Percentiles rank a stretch among this genome's conserved stretches.
Conservation (phyloP, 768 basidiomycete species). For the Podaxis sp. region DNA sequence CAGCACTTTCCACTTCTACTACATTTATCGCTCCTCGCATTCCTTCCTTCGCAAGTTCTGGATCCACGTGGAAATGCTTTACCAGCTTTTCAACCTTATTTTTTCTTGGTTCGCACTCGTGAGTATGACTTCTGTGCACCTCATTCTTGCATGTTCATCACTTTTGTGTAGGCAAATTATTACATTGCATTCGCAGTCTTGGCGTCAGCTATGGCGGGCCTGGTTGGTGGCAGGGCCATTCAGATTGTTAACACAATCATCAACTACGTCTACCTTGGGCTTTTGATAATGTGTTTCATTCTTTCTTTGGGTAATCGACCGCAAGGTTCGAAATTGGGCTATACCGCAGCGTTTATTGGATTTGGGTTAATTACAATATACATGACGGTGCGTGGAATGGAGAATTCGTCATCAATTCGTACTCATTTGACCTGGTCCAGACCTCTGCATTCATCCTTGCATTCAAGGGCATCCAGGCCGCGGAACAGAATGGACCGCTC, state of each 20-base stretch:
- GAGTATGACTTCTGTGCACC: conserved; percentile 23
- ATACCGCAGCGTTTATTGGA: conserved; percentile 81
- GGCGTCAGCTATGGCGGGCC: conserved; percentile 70
- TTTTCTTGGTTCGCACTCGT: conserved; percentile 92
- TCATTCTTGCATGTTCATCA: background rate
- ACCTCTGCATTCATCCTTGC: conserved; percentile 80
- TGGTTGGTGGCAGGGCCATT: conserved; percentile 49
- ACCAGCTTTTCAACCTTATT: conserved; percentile 86
- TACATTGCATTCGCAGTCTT: conserved; percentile 88
- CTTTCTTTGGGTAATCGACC: conserved; percentile 89
- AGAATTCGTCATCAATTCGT: background rate
- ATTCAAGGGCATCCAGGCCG: conserved; percentile 73
- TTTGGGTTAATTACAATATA: conserved; percentile 93
- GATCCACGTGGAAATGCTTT: conserved; percentile 93
- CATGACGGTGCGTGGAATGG: conserved; percentile 70
- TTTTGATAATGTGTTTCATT: conserved; percentile 86
- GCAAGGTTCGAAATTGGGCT: conserved; percentile 86
- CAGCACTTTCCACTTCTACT: conserved; percentile 89
- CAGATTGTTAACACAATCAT: conserved; percentile 74
- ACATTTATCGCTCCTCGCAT: conserved; percentile 91
- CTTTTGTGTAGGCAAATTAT: conserved; percentile 68
- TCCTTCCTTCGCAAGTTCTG: conserved; percentile 81
- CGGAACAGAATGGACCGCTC: conserved; percentile 45
- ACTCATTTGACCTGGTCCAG: conserved; percentile 33
- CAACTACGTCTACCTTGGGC: conserved; percentile 84